A percentile compares a stretch with the other conserved stretches of the same genome.
Evolutionary conservation across 345 rosid genomes (phyloP).

Genomic region (Corchorus olitorius): DNA sequence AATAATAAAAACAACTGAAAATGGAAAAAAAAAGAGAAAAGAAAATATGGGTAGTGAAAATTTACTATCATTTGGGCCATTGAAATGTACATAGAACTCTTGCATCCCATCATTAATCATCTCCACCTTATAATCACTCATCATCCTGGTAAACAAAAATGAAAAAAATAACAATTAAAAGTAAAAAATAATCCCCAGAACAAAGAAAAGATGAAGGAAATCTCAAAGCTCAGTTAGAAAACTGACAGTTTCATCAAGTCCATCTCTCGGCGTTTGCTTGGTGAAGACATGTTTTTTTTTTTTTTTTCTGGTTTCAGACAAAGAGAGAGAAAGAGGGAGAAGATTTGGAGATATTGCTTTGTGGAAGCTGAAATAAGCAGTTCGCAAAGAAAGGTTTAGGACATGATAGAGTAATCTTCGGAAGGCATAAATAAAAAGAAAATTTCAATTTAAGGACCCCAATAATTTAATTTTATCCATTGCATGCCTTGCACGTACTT

Average conservation of each 20-base stretch:
- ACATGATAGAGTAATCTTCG: constrained; percentile 9
- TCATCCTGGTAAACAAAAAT: constrained; percentile 54
- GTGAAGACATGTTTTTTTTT: constrained; percentile 57
- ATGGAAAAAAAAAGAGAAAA: not conserved
- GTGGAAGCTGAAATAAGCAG: not conserved
- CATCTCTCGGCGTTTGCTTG: constrained; percentile 80
- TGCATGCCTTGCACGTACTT: not conserved
- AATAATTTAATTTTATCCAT: constrained; percentile 11
- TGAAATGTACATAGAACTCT: constrained; percentile 59
- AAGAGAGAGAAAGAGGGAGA: not conserved
- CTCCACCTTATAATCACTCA: constrained; percentile 78
- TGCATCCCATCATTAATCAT: constrained; percentile 65
- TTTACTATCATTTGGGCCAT: constrained; percentile 75
- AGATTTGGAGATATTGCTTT: not conserved
- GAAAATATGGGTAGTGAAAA: constrained; percentile 19
- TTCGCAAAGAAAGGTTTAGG: constrained; percentile 2
- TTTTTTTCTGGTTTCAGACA: constrained; percentile 12
- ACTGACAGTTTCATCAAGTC: constrained; percentile 75
- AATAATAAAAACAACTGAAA: constrained; percentile 14
- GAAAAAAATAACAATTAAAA: not conserved
- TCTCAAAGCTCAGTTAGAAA: not conserved
- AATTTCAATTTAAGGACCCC: constrained; percentile 6
- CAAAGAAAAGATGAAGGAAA: constrained; percentile 3
- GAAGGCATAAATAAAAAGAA: not conserved
- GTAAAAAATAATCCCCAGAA: not conserved